These are phyloP conservation scores for Claviceps capensis DNA, from an alignment of 2,329 filamentous ascomycete genomes.

Conservation along the genomic window DNA sequence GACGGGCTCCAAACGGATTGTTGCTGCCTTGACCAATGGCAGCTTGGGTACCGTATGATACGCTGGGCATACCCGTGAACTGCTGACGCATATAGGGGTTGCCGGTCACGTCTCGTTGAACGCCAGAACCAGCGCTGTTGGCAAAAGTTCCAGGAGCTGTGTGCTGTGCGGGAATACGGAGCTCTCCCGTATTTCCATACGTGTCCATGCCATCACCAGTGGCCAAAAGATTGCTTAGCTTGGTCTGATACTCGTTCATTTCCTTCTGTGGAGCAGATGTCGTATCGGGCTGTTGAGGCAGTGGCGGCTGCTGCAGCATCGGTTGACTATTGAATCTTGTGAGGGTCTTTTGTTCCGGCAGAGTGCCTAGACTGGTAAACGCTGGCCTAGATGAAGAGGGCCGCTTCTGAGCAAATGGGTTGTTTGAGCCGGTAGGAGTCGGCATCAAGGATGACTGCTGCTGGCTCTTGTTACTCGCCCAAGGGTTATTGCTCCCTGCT, in stretches of 20 bases:
- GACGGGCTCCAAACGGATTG: slow-evolving; percentile 44
- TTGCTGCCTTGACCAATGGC: slow-evolving; percentile 38
- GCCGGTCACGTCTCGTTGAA: slow-evolving; percentile 59
- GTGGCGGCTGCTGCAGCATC: slow-evolving; percentile 29
- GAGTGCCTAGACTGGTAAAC: slow-evolving; percentile 57
- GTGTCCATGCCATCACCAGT: slow-evolving; percentile 91
- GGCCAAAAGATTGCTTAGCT: slow-evolving; percentile 75
- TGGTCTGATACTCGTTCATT: slow-evolving; percentile 51
- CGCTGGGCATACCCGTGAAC: slow-evolving; percentile 61
- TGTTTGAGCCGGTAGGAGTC: slow-evolving; percentile 90
- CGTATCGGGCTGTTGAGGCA: slow-evolving; percentile 24
- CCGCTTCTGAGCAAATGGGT: slow-evolving; percentile 79
- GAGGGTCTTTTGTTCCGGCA: slow-evolving; percentile 76
- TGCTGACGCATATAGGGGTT: slow-evolving; percentile 84
- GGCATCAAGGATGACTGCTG: slow-evolving; percentile 53
- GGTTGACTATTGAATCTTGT: slow-evolving; percentile 39
- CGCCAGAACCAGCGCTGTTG: slow-evolving; percentile 81
- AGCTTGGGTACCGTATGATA: slow-evolving; percentile 38
- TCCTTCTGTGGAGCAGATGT: slow-evolving; percentile 33
- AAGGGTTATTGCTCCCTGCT: slow-evolving; percentile 87
- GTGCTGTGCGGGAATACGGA: slow-evolving; percentile 91
- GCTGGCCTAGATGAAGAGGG: slow-evolving; percentile 39
- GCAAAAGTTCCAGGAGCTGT: slow-evolving; percentile 93
- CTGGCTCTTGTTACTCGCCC: slow-evolving; percentile 52
- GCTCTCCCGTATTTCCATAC: slow-evolving; percentile 91